Percentiles rank a stretch among this genome's conserved stretches.
These are phyloP conservation scores for Plasmodium gonderi DNA, from an alignment of 169 alveolate species.

Conservation along the genomic window DNA sequence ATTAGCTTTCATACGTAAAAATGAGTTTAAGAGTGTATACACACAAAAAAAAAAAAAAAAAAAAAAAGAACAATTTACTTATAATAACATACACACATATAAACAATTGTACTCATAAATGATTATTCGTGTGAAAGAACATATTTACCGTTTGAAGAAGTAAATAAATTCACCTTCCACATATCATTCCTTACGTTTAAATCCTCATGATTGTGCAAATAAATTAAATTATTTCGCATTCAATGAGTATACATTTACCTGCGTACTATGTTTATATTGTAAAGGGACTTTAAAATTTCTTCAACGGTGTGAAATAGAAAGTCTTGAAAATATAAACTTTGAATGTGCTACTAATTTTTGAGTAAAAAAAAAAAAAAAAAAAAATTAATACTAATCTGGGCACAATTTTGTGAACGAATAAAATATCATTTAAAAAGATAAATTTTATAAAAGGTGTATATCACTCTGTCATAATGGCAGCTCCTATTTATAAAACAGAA, in stretches of 20 bases:
- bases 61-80: too few species aligned
- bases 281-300: background rate
- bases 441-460: background rate
- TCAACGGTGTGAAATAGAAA: too few species aligned
- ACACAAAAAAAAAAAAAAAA: too few species aligned
- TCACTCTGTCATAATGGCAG: constrained; percentile 13
- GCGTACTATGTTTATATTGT: background rate
- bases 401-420: background rate
- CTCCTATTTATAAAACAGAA: constrained; percentile 9
- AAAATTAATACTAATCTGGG: background rate
- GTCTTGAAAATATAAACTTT: background rate
- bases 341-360: background rate
- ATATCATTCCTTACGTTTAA: background rate
- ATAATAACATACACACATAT: background rate
- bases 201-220: background rate
- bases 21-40: too few species aligned
- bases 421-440: background rate
- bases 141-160: background rate
- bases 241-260: background rate
- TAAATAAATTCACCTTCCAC: background rate
- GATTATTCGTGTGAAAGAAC: background rate
- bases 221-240: background rate
- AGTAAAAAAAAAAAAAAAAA: background rate
- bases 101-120: background rate
- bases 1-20: too few species aligned